Evolutionary conservation across 352 stramenopile genomes (phyloP), one percentile per base, ranked within the genome.

Genomic region (Plasmopara viticola): DNA sequence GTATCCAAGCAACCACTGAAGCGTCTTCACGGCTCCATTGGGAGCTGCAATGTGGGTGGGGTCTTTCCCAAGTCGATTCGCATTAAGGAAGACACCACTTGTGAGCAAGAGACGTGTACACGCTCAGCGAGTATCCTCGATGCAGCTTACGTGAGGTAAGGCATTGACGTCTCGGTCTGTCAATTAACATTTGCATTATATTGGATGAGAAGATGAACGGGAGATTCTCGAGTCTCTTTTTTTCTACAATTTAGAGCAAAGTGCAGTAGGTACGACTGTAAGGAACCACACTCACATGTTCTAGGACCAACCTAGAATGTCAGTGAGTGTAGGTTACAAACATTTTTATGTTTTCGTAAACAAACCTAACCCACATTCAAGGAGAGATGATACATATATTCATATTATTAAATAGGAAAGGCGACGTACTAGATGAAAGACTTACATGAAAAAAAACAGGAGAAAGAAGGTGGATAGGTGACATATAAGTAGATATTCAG

Each of bases 131-230:
- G 62, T 46, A 42, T 93, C 79, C 0, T 53, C 52, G 9, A 74
- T 60, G n/a, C 72, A 87, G 25, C 75, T 72, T 30, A 82, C 51
- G 39, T 93, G 82, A n/a, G 90, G 58, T 7, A 79, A 71, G 2
- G 72, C 64, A 28, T 93, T 78, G 5, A 72, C 72, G 47, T 93
- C 78, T 2, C 62, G 79, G 47, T 90, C 81, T 54, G 74, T 78
- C 30, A 79, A 43, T 88, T 87, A 30, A 90, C 76, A 20, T 93
- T 71, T 0, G 78, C 79, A 13, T 90, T 75, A 34, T 83, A 90
- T 29, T 68, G 68, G 9, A 70, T 76, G 5, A 90, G 56, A 5
- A 87, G 54, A 30, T 71, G 61, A 5, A 87, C 60, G 2, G 84
- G 67, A 5, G 55, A 53, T 39, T 74, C 58, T 17, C 66, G 38